Conservation (phyloP, 805 yeast species). For the Citeromyces matritensis region DNA sequence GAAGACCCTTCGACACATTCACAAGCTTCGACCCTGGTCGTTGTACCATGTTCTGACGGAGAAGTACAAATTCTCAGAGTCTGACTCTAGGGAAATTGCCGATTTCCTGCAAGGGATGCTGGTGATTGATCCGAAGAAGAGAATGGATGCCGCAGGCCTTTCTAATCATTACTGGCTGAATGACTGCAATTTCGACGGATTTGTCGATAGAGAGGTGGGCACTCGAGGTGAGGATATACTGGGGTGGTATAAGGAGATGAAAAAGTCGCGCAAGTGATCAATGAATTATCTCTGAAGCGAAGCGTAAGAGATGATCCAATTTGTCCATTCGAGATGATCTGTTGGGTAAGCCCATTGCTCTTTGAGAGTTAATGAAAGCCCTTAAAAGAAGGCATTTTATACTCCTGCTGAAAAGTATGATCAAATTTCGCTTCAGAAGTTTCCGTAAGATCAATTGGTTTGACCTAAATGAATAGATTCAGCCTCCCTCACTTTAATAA, state of each 20-base stretch:
- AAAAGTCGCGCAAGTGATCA: no score
- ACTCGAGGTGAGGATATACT: constrained; percentile 78
- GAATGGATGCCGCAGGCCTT: constrained; percentile 96
- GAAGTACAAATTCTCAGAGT: constrained; percentile 61
- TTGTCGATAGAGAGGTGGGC: constrained; percentile 64
- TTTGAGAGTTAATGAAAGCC: no score
- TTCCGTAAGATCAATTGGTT: no score
- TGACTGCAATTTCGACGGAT: constrained; percentile 66
- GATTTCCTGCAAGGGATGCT: constrained; percentile 81
- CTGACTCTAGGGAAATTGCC: constrained; percentile 58
- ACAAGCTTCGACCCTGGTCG: constrained; percentile 82
- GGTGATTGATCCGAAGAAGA: constrained; percentile 52
- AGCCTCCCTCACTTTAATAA: no score
- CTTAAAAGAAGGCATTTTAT: no score
- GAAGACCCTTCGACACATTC: constrained; percentile 52
- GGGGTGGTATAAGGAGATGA: constrained; percentile 76
- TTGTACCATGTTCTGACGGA: constrained; percentile 68
- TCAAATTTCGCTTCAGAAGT: no score
- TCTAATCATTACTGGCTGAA: constrained; percentile 75
- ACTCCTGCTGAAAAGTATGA: no score
- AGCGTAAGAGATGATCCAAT: no score
- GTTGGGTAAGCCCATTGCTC: no score
- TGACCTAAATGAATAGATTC: no score
- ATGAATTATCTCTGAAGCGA: no score
- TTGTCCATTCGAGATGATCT: no score